A percentile compares a stretch with the other conserved stretches of the same genome.
These are phyloP conservation scores for Xylaria polymorpha DNA, from an alignment of 2,329 filamentous ascomycete species.

Conservation along the genomic window DNA sequence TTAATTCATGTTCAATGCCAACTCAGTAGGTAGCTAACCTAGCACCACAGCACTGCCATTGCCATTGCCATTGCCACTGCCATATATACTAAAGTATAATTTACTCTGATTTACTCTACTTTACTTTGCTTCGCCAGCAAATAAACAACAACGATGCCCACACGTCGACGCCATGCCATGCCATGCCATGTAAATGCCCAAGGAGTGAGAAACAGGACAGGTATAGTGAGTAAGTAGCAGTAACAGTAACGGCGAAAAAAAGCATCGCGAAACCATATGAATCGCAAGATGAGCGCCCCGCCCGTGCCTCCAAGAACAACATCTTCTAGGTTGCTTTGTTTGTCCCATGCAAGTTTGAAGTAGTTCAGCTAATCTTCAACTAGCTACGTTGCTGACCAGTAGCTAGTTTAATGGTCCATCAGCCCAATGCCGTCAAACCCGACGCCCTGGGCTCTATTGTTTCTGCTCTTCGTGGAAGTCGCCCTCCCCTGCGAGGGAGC, in stretches of 20 bases:
- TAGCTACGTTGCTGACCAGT: not conserved
- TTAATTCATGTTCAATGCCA: slow-evolving; percentile 9
- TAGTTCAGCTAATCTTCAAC: slow-evolving; percentile 1
- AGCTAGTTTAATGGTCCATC: slow-evolving; percentile 47
- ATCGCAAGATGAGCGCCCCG: not conserved
- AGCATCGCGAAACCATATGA: slow-evolving; percentile 24
- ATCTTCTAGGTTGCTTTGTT: not conserved
- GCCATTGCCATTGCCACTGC: too few species aligned
- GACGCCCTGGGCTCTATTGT: slow-evolving; percentile 38
- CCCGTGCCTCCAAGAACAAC: not conserved
- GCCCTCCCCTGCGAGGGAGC: slow-evolving; percentile 21
- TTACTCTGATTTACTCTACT: not conserved
- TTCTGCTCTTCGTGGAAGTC: slow-evolving; percentile 25
- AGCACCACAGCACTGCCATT: slow-evolving; percentile 4
- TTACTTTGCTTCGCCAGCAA: slow-evolving; percentile 7
- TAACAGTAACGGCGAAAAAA: not conserved
- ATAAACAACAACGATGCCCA: slow-evolving; percentile 12
- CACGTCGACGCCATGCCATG: slow-evolving; percentile 19
- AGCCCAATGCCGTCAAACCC: slow-evolving; percentile 47
- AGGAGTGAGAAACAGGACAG: not conserved
- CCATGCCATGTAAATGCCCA: slow-evolving; percentile 28
- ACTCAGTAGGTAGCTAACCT: not conserved
- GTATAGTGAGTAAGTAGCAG: not conserved
- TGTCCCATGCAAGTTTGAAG: not conserved
- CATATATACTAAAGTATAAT: slow-evolving; percentile 1